Conservation (phyloP, 2,329 filamentous ascomycete genomes). For the Aspergillus aculeatus region DNA sequence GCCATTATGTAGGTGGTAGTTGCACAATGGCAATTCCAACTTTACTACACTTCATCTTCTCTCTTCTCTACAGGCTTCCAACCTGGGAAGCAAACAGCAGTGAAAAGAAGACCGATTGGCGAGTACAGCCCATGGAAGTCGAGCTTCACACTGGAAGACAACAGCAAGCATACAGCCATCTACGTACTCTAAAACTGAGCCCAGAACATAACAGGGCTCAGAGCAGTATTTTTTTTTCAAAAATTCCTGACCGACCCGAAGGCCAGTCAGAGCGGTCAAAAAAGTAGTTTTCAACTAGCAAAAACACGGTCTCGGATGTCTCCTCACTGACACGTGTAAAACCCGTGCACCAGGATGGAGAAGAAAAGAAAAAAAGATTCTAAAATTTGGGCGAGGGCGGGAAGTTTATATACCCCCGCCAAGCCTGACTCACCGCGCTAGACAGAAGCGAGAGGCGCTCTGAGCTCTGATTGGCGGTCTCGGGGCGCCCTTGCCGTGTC, state of each 20-base stretch:
- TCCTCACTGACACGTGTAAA: slow-evolving; percentile 83
- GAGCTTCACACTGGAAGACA: neutral
- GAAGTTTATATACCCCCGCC: slow-evolving; percentile 23
- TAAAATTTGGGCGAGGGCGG: slow-evolving; percentile 15
- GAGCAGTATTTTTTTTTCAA: slow-evolving; percentile 54
- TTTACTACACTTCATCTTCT: neutral
- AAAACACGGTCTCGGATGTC: slow-evolving; percentile 83
- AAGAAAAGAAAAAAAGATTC: slow-evolving; percentile 37
- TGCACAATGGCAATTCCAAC: no score
- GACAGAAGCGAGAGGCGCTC: slow-evolving; percentile 25
- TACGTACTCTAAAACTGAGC: slow-evolving; percentile 17
- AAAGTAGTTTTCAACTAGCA: slow-evolving; percentile 86
- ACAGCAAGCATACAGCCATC: neutral
- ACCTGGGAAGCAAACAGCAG: slow-evolving; percentile 33
- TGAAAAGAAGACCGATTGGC: slow-evolving; percentile 40
- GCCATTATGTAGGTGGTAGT: no score
- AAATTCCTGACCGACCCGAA: slow-evolving; percentile 74
- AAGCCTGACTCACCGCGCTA: slow-evolving; percentile 25
- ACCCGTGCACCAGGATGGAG: slow-evolving; percentile 57
- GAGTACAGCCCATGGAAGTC: slow-evolving; percentile 4
- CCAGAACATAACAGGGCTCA: slow-evolving; percentile 21
- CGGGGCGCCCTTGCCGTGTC: neutral
- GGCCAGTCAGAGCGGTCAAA: slow-evolving; percentile 74
- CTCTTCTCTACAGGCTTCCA: slow-evolving; percentile 42
- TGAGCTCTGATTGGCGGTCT: slow-evolving; percentile 8